A percentile compares a stretch with the other conserved stretches of the same genome.
phyloP scores from a whole-genome alignment of 1,139 yeast species.

The Petasospora rhodanensis region DNA sequence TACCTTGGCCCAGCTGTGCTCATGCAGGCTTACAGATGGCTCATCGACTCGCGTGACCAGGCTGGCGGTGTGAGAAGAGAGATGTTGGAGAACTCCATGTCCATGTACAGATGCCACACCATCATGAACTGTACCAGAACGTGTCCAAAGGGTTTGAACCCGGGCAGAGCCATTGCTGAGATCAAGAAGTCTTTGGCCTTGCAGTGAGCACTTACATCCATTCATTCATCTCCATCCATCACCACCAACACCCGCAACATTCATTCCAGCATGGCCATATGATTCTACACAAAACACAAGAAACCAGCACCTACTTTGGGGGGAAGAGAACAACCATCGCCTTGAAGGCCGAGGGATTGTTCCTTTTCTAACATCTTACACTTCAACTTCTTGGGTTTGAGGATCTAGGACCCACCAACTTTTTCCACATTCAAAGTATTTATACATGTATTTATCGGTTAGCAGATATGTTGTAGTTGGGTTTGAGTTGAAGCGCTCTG shows the following conservation, averaged over 20 bases:
- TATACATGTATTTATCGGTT: slow-evolving; percentile 2
- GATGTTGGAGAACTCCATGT: slow-evolving; percentile 95
- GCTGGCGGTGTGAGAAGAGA: slow-evolving; percentile 78
- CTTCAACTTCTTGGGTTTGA: not conserved
- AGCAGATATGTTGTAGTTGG: too few relatives aligned
- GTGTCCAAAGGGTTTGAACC: slow-evolving; percentile 98
- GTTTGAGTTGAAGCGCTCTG: too few relatives aligned
- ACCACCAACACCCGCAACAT: too few relatives aligned
- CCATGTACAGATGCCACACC: slow-evolving; percentile 97
- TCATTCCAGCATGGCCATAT: slow-evolving; percentile 1
- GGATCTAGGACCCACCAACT: too few relatives aligned
- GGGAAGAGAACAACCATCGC: too few relatives aligned
- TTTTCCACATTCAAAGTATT: slow-evolving; percentile 1
- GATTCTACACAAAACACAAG: too few relatives aligned
- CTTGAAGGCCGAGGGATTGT: too few relatives aligned
- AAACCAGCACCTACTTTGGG: too few relatives aligned
- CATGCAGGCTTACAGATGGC: slow-evolving; percentile 99
- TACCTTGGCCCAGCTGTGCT: slow-evolving; percentile 97
- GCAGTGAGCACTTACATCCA: slow-evolving; percentile 6
- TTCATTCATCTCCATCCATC: too few relatives aligned
- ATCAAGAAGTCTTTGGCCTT: slow-evolving; percentile 87
- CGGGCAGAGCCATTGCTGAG: slow-evolving; percentile 96
- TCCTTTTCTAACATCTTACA: too few relatives aligned
- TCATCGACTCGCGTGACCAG: slow-evolving; percentile 94
- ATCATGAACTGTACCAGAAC: slow-evolving; percentile 98